These are phyloP conservation scores for Pythium dissimile DNA, from an alignment of 352 stramenopile genomes.

Conservation along the genomic window DNA sequence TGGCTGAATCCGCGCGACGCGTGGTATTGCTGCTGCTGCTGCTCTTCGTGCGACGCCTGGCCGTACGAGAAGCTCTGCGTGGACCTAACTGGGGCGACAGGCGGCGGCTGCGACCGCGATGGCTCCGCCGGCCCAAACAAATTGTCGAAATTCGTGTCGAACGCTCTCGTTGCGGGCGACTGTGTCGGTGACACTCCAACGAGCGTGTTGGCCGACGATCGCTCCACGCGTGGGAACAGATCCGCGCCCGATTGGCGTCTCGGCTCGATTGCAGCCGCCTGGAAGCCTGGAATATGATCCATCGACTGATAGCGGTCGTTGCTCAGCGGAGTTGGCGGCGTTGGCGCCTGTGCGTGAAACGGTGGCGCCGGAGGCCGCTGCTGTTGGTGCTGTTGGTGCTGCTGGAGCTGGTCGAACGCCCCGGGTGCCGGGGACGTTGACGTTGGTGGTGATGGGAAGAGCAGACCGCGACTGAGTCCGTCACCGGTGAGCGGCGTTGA, in stretches of 20 bases:
- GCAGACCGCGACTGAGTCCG: neutral
- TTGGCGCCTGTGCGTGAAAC: neutral
- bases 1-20: constrained; percentile 32
- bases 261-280: constrained; percentile 22
- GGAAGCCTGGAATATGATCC: constrained; percentile 25
- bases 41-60: constrained; percentile 6
- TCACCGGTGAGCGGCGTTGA: constrained; percentile 9
- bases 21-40: constrained; percentile 25
- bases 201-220: constrained; percentile 30
- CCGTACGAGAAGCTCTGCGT: constrained; percentile 51
- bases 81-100: constrained; percentile 27
- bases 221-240: constrained; percentile 26
- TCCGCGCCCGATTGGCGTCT: constrained; percentile 4
- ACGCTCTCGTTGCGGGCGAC: constrained; percentile 23
- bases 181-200: constrained; percentile 33
- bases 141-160: constrained; percentile 30
- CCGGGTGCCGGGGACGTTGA: constrained; percentile 1
- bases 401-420: constrained; percentile 2
- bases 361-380: neutral
- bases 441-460: constrained; percentile 17
- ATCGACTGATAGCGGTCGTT: constrained; percentile 17
- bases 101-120: constrained; percentile 13
- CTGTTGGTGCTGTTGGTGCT: neutral
- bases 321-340: neutral
- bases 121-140: constrained; percentile 30